phyloP scores from a whole-genome alignment of 192 early-diverging fungal genomes.

The Backusella tarrabulga region DNA sequence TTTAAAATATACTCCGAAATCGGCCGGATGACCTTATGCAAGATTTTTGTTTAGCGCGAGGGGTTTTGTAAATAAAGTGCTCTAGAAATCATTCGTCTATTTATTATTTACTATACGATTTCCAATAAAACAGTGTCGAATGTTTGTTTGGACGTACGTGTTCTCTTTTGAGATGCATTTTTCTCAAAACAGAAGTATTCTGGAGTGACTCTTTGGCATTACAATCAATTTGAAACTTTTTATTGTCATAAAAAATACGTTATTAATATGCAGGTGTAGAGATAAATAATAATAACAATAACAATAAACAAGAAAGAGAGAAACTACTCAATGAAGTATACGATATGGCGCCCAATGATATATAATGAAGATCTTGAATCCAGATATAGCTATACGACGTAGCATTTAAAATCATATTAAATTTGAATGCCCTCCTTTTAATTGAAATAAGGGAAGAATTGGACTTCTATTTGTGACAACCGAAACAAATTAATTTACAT shows the following conservation, averaged over 20 bases:
- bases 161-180: neutral
- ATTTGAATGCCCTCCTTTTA: neutral
- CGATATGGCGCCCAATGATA: neutral
- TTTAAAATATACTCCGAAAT: conserved; percentile 3
- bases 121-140: neutral
- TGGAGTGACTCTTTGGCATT: neutral
- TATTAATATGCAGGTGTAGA: neutral
- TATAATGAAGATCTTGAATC: neutral
- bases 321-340: neutral
- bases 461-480: neutral
- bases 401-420: neutral
- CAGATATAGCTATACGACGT: neutral
- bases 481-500: neutral
- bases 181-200: neutral
- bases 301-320: neutral
- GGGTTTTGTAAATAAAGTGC: neutral
- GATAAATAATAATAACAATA: neutral
- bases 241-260: neutral
- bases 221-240: neutral
- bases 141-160: neutral
- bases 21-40: neutral
- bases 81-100: neutral
- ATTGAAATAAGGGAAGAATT: neutral
- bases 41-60: neutral
- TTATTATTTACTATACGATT: neutral